Base-by-base conservation (phyloP, 2,329 filamentous ascomycete genomes). In the Fusarium sp. region DNA sequence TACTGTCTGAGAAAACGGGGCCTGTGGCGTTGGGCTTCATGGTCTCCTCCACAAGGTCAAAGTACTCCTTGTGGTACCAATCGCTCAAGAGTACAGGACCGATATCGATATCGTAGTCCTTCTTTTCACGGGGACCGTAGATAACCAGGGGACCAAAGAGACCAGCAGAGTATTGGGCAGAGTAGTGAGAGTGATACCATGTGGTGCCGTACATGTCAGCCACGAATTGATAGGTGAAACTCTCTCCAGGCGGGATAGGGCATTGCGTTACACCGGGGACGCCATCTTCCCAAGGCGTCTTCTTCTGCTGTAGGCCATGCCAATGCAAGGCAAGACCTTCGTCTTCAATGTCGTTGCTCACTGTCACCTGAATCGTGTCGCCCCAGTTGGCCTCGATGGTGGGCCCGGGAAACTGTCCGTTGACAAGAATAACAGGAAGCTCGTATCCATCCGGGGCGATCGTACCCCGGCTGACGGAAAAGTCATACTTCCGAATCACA, bases 321-420 rank as follows among this genome's bases (percentile, higher is more conserved):
- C 86, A 89, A 77, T 90, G 88, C 5, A 89, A 79, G 4, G 84
- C 76, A 0, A 85, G 82, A 12, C 87, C 87, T 82, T 80, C 91
- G 77, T 77, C 85, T 71, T 73, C 88, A 14, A 95, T 89, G 58
- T 91, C 88, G 81, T 96, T 96, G 81, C 89, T 87, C 64, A 95
- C 87, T 33, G 90, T 91, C 49, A 94, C 89, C 62, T 92, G 83
- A 53, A 91, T 86, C 29, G 82, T 87, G 75, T 92, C 90, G 42
- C 89, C 90, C 89, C 89, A 91, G 79, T 91, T 87, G 20, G 88
- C 91, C 68, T 88, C 86, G 62, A 95, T 89, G 16, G 87, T 84
- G 2, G 92, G 93, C 0, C 91, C 93, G 1, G 92, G 92, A 69
- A 89, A 92, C 49, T 89, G 86, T 10, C 88, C 89, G 78, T 93